Base-by-base conservation (phyloP, 208 protist species). In the Giardia muris region DNA sequence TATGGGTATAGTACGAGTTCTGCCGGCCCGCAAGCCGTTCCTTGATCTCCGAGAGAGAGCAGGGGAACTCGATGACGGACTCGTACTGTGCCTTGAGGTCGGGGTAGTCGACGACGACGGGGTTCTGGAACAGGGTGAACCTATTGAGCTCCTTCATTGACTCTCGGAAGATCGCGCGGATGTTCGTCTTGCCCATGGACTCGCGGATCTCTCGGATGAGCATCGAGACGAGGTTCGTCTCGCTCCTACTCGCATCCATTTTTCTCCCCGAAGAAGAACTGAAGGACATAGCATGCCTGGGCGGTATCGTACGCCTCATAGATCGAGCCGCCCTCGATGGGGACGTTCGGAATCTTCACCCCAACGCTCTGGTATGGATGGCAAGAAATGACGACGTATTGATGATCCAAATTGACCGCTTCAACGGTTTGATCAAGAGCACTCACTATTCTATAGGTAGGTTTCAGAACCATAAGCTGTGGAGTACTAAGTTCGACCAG, bases 41-140 rank as follows among this genome's bases (percentile, higher is more conserved):
- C 86, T 89, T 89, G 4, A 89, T 89, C 42, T 89, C 86, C 19
- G 4, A 46, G 19, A 89, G 42, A 43, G 19, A 45, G 19, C 4
- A 46, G 42, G 86, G 86, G 42, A 89, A 89, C 42, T 89, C 42
- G 4, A 89, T 89, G 19, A 46, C 42, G 4, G 4, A 4, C 3
- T 46, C 22, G 45, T 89, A 89, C 4, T 46, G 4, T 43, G n/a
- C 4, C 86, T 89, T 89, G 39, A 89, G 42, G 42, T 89, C 86
- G 4, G 86, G 86, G 86, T 89, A 89, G 3, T 89, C 86, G 86
- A 46, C 86, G 42, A 89, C 86, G 4, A 89, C 86, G 42, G 86
- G 42, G 42, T 89, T 89, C 19, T 46, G 86, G 45, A 89, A 89
- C 4, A 89, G 86, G 42, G 86, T 10, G 42, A 46, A 89, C 19